A percentile compares a stretch with the other conserved stretches of the same genome.
Conservation (phyloP, 441 rosid genomes). For the Adansonia gregorii region DNA sequence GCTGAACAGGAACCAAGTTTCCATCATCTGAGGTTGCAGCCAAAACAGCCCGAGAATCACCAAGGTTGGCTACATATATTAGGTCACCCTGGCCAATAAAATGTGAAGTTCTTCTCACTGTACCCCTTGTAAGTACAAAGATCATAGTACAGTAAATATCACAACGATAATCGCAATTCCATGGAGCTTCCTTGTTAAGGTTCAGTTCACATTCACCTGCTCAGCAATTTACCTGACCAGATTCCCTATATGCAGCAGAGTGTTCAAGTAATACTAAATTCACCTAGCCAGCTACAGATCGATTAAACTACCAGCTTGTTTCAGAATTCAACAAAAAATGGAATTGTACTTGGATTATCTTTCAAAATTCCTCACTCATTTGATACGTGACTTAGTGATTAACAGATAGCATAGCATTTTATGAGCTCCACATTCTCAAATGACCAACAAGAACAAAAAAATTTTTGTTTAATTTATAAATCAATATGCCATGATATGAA, state of each 20-base stretch:
- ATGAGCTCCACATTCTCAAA: background rate
- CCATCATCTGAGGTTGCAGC: slow-evolving; percentile 83
- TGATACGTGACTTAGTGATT: too few species aligned
- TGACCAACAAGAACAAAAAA: background rate
- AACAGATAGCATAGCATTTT: too few species aligned
- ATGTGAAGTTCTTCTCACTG: background rate
- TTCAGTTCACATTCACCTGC: too few species aligned
- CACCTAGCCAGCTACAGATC: background rate
- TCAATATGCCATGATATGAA: background rate
- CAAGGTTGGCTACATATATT: slow-evolving; percentile 73
- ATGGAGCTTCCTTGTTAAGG: too few species aligned
- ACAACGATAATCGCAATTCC: too few species aligned
- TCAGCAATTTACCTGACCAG: too few species aligned
- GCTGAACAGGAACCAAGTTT: slow-evolving; percentile 69
- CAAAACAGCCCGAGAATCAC: slow-evolving; percentile 91
- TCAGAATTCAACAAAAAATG: background rate
- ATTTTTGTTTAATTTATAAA: background rate
- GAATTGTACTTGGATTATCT: background rate
- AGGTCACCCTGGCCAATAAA: slow-evolving; percentile 60
- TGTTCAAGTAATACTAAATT: background rate
- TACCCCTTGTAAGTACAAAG: too few species aligned
- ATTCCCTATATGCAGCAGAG: background rate
- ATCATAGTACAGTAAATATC: too few species aligned
- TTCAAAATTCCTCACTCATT: too few species aligned
- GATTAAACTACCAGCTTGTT: background rate